phyloP scores from a whole-genome alignment of 345 rosid species.

The Citrus australasica region DNA sequence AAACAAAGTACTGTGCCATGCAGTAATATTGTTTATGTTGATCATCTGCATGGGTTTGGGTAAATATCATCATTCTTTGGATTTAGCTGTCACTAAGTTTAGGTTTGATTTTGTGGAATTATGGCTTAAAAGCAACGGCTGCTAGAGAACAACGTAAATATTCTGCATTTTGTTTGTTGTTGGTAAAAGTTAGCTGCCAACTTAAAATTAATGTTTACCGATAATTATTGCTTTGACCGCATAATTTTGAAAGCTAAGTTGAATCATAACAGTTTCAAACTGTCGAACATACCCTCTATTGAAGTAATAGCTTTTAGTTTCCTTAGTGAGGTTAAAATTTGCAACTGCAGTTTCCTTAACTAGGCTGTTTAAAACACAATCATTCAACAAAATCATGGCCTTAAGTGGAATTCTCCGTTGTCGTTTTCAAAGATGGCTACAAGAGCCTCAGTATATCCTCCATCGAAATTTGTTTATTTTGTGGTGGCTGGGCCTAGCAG shows the following conservation, averaged over 20 bases:
- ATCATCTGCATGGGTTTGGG: too few relatives aligned
- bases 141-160: too few relatives aligned
- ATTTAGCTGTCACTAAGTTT: too few relatives aligned
- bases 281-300: neutral
- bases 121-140: too few relatives aligned
- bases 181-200: neutral
- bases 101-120: too few relatives aligned
- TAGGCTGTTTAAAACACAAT: constrained; percentile 11
- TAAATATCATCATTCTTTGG: too few relatives aligned
- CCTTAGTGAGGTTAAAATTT: constrained; percentile 10
- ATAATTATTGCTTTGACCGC: too few relatives aligned
- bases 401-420: constrained; percentile 4
- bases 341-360: constrained; percentile 15
- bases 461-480: neutral
- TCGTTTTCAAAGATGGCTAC: neutral
- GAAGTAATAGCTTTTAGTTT: neutral
- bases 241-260: neutral
- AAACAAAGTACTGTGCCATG: too few relatives aligned
- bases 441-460: constrained; percentile 1
- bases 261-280: neutral
- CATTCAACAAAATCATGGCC: neutral
- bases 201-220: neutral
- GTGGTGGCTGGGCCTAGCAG: constrained; percentile 12
- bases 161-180: too few relatives aligned
- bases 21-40: too few relatives aligned